Evolutionary conservation across 140 eudicot genomes (phyloP), one percentile per base, ranked within the genome.

Genomic region (Bidens hawaiensis): DNA sequence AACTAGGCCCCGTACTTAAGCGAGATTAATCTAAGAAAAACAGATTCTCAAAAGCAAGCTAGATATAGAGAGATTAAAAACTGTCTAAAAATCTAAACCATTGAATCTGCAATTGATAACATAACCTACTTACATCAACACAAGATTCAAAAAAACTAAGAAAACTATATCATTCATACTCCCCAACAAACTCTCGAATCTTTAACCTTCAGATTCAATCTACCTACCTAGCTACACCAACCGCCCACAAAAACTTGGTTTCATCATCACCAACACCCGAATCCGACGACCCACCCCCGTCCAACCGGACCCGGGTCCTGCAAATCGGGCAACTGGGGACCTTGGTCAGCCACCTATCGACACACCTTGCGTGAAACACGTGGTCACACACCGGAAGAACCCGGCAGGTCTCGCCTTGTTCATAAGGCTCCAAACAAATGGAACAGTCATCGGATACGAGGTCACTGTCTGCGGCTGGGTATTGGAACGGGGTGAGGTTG

Each of bases 291-390:
- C 49, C 53, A 10, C 31, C 68, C 25, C 54, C 5, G 55, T 60
- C 68, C 16, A 78, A 43, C 33, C 71, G 74, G 57, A 87, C 82
- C 74, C 81, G 70, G 72, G 88, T 62, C 73, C 95, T 76, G 65
- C 93, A 87, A 67, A 81, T 74, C n/a, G 93, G 95, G 78, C 95
- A 87, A 70, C 63, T 79, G 21, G 86, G 77, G 14, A 62, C 79
- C 57, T 67, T 83, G 25, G 27, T 46, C 4, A 87, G 56, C 95
- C 95, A 87, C 60, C 57, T 72, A 67, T 83, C 91, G 4, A 87
- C 78, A 51, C 93, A 87, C 19, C 57, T 34, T 17, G 79, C 79
- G 26, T 87, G 95, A 53, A 87, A 87, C 5, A 87, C 69, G 21
- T 87, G 95, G 21, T 52, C 72, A 28, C 95, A 87, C 3, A 45